Percentiles rank a stretch among this genome's conserved stretches.
phyloP scores from a whole-genome alignment of 2,329 filamentous ascomycete genomes.

The Claviceps capensis region DNA sequence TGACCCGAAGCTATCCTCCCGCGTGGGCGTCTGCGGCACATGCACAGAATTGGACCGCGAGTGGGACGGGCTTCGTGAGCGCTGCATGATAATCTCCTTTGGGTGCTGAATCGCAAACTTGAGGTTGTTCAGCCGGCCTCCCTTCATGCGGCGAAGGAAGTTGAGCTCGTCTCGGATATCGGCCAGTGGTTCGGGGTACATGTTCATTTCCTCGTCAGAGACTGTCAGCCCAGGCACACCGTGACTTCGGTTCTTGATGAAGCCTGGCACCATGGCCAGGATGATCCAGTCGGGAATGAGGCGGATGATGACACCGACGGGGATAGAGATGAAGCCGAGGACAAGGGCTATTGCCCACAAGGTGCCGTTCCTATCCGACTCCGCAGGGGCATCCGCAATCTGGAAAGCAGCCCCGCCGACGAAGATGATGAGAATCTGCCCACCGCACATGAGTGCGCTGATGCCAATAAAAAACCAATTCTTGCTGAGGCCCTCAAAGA shows the following conservation, averaged over 20 bases:
- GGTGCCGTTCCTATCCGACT: slow-evolving; percentile 35
- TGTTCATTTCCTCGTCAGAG: slow-evolving; percentile 53
- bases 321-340: slow-evolving; percentile 72
- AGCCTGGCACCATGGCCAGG: slow-evolving; percentile 35
- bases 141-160: slow-evolving; percentile 68
- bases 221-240: slow-evolving; percentile 42
- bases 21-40: slow-evolving; percentile 48
- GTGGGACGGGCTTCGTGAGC: slow-evolving; percentile 48
- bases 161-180: slow-evolving; percentile 70
- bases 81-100: slow-evolving; percentile 51
- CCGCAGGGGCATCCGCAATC: slow-evolving; percentile 36
- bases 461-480: slow-evolving; percentile 88
- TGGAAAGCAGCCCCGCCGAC: slow-evolving; percentile 72
- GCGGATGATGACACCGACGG: slow-evolving; percentile 68
- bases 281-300: slow-evolving; percentile 64
- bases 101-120: slow-evolving; percentile 68
- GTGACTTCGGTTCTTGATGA: slow-evolving; percentile 34
- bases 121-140: slow-evolving; percentile 67
- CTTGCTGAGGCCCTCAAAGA: slow-evolving; percentile 73
- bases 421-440: slow-evolving; percentile 81
- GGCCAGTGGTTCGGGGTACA: slow-evolving; percentile 57
- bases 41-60: slow-evolving; percentile 50
- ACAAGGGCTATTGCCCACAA: slow-evolving; percentile 85
- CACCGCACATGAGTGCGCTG: slow-evolving; percentile 74
- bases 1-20: slow-evolving; percentile 37